These are phyloP conservation scores for Phytophthora tentaculata DNA, from an alignment of 352 stramenopile genomes.

Conservation along the genomic window DNA sequence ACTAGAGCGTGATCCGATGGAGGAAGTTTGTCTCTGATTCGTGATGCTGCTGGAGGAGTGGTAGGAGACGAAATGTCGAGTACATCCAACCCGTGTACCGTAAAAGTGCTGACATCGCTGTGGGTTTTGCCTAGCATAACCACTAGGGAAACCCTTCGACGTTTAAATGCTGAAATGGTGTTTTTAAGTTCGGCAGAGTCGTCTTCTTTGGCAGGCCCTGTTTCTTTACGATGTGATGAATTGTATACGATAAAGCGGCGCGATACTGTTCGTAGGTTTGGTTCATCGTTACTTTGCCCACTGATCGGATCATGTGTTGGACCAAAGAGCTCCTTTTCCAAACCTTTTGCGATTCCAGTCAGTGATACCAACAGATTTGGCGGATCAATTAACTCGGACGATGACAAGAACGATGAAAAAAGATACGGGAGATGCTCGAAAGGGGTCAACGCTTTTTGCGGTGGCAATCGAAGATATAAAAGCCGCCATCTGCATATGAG, in stretches of 20 bases:
- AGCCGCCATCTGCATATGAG: slow-evolving; percentile 72
- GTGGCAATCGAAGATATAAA: slow-evolving; percentile 52
- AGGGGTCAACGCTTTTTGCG: slow-evolving; percentile 51
- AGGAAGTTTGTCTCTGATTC: neutral
- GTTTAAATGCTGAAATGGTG: slow-evolving; percentile 28
- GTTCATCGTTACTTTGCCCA: slow-evolving; percentile 10
- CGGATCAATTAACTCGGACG: slow-evolving; percentile 22
- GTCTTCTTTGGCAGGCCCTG: slow-evolving; percentile 4
- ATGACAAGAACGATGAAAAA: slow-evolving; percentile 40
- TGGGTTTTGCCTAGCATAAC: slow-evolving; percentile 21
- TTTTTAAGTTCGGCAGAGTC: neutral
- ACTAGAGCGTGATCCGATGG: slow-evolving; percentile 73
- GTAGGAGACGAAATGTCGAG: slow-evolving; percentile 23
- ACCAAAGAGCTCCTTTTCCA: slow-evolving; percentile 27
- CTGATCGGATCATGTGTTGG: slow-evolving; percentile 4
- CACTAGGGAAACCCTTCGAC: slow-evolving; percentile 34
- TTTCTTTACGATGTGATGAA: neutral
- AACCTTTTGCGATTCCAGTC: slow-evolving; percentile 40
- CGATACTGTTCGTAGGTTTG: slow-evolving; percentile 25
- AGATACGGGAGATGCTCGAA: slow-evolving; percentile 62
- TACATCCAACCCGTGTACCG: slow-evolving; percentile 17
- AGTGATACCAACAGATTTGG: slow-evolving; percentile 40
- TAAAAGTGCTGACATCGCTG: slow-evolving; percentile 14
- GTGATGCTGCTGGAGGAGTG: neutral
- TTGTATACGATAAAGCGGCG: slow-evolving; percentile 34